Conservation (phyloP, 1,284 basidiomycete genomes). For the Sporisorium graminicola region DNA sequence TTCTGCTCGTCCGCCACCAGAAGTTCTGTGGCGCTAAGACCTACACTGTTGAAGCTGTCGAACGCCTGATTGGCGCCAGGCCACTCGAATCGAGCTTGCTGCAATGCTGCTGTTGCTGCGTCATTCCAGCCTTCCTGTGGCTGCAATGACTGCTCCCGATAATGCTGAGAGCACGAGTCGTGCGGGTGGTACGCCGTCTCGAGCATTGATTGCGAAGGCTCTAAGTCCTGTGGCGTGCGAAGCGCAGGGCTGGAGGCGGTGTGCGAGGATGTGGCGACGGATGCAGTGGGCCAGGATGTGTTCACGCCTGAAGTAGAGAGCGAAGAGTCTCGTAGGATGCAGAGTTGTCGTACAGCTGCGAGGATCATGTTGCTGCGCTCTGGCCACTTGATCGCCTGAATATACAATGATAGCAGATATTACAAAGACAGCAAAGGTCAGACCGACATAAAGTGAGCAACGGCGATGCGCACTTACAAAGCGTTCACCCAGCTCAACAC, state of each 20-base stretch:
- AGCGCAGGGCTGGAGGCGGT: conserved; percentile 13
- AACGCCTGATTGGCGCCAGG: background rate
- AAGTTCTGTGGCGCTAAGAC: background rate
- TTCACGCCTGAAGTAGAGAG: conserved; percentile 6
- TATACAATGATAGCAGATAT: too few species aligned
- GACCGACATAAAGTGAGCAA: background rate
- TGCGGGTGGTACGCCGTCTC: background rate
- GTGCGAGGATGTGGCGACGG: conserved; percentile 3
- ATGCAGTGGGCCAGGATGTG: conserved; percentile 18
- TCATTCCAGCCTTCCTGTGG: background rate
- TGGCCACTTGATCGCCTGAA: conserved; percentile 19
- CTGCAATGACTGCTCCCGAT: background rate
- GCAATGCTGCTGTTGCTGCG: background rate
- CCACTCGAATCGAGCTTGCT: conserved; percentile 1
- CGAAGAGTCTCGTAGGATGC: background rate
- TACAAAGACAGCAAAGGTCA: background rate
- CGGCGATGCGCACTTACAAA: conserved; percentile 11
- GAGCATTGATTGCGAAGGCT: background rate
- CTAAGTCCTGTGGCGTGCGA: conserved; percentile 7
- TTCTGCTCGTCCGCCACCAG: background rate
- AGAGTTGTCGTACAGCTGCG: conserved; percentile 6
- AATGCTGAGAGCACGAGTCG: background rate
- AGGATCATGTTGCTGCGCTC: conserved; percentile 12
- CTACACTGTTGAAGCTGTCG: conserved; percentile 1
- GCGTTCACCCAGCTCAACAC: conserved; percentile 21